These are phyloP conservation scores for Cryphonectria nitschkei DNA, from an alignment of 2,329 filamentous ascomycete genomes.

Conservation along the genomic window DNA sequence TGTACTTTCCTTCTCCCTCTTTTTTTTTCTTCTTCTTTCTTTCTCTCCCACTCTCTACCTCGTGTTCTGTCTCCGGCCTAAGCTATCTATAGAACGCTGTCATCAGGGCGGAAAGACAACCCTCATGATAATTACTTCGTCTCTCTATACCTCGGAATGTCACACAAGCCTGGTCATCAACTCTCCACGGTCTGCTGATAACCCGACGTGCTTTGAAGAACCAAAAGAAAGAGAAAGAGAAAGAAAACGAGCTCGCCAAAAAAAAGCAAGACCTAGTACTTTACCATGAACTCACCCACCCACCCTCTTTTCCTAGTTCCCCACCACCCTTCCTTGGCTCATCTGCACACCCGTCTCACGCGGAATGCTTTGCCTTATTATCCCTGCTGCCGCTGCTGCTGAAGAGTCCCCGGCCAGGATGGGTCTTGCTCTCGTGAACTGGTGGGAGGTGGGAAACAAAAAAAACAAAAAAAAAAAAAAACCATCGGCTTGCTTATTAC, in stretches of 20 bases:
- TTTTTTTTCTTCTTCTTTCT: too few relatives aligned
- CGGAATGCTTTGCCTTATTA: neutral
- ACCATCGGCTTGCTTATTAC: conserved; percentile 22
- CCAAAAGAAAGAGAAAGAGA: too few relatives aligned
- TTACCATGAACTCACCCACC: neutral
- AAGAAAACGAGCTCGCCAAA: too few relatives aligned
- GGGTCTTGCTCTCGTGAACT: neutral
- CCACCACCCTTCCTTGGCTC: neutral
- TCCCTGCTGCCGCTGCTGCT: neutral
- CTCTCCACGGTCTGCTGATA: neutral
- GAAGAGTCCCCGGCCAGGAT: neutral
- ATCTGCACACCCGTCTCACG: neutral
- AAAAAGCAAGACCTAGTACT: neutral
- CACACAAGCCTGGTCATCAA: neutral
- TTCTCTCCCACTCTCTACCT: neutral
- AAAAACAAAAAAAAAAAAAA: neutral
- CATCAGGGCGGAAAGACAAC: neutral
- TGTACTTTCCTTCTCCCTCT: neutral
- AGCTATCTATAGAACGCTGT: neutral
- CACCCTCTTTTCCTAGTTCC: neutral
- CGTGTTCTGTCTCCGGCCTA: too few relatives aligned
- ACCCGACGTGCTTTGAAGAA: neutral
- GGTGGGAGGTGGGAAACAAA: neutral
- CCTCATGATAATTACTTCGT: neutral
- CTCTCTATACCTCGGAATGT: neutral